Conservation (phyloP, 2,329 filamentous ascomycete genomes). For the Tolypocladium cylindrosporum region DNA sequence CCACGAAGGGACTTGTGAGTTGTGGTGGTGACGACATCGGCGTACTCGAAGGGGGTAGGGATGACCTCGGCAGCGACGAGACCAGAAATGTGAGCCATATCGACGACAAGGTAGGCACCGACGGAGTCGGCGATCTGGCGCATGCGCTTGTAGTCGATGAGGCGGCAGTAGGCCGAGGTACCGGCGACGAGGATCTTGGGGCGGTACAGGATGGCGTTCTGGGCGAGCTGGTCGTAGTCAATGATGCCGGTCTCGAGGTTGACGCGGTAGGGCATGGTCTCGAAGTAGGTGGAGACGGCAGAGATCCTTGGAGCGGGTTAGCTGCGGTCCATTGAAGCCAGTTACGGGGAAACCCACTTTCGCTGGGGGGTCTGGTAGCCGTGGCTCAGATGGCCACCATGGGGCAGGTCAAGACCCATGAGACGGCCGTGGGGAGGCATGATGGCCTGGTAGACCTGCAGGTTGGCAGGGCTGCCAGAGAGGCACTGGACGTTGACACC, state of each 20-base stretch:
- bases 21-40: slow-evolving; percentile 95
- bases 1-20: slow-evolving; percentile 99
- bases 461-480: slow-evolving; percentile 87
- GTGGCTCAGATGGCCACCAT: slow-evolving; percentile 91
- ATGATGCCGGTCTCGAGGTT: slow-evolving; percentile 87
- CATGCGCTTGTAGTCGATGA: slow-evolving; percentile 96
- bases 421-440: slow-evolving; percentile 92
- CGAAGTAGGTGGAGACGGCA: slow-evolving; percentile 96
- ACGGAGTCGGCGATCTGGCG: slow-evolving; percentile 89
- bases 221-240: slow-evolving; percentile 88
- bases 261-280: slow-evolving; percentile 95
- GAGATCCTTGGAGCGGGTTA: slow-evolving; percentile 55
- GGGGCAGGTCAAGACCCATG: slow-evolving; percentile 92
- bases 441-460: slow-evolving; percentile 96
- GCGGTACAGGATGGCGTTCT: slow-evolving; percentile 83
- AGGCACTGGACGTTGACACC: slow-evolving; percentile 97
- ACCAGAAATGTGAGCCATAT: slow-evolving; percentile 98
- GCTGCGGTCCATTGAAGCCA: background rate
- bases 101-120: slow-evolving; percentile 88
- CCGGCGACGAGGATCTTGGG: slow-evolving; percentile 95
- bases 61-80: slow-evolving; percentile 89
- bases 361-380: slow-evolving; percentile 93
- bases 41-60: slow-evolving; percentile 82
- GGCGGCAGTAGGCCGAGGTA: slow-evolving; percentile 94
- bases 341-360: slow-evolving; percentile 49